Evolutionary conservation across 108 stramenopile genomes (phyloP).

Genomic region (Cyclostephanos tholiformis): DNA sequence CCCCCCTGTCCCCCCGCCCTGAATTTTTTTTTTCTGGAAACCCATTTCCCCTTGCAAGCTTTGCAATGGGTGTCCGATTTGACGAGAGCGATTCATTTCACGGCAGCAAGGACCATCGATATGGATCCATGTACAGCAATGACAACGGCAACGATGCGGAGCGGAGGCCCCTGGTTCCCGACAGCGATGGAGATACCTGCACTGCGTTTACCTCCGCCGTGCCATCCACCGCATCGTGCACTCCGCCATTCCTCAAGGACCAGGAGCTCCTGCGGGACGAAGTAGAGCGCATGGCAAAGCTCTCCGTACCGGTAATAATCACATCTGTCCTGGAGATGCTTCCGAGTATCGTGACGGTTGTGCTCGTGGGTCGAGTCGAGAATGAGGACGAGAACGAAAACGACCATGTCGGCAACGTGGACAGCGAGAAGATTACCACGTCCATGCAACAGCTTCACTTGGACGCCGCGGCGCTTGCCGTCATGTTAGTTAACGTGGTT

Average conservation of each 20-base stretch:
- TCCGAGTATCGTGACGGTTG: slow-evolving; percentile 39
- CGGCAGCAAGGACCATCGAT: slow-evolving; percentile 1
- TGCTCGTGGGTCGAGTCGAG: slow-evolving; percentile 22
- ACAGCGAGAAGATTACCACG: background rate
- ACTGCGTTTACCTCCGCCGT: background rate
- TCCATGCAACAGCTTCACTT: slow-evolving; percentile 37
- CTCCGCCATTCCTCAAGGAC: background rate
- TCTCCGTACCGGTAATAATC: slow-evolving; percentile 28
- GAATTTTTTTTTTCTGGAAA: too few species aligned
- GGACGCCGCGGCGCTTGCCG: slow-evolving; percentile 48
- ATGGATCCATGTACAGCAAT: slow-evolving; percentile 4
- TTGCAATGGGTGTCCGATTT: background rate
- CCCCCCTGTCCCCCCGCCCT: too few species aligned
- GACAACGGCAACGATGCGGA: background rate
- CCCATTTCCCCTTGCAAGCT: too few species aligned
- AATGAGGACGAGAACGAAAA: background rate
- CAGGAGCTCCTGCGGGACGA: slow-evolving; percentile 1
- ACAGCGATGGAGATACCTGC: background rate
- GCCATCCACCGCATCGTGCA: background rate
- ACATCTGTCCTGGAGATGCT: slow-evolving; percentile 48
- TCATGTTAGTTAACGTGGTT: slow-evolving; percentile 46
- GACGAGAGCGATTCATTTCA: background rate
- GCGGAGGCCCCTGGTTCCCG: background rate
- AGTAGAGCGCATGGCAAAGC: background rate
- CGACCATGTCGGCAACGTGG: background rate